Base-by-base conservation (phyloP, 2,329 filamentous ascomycete genomes). In the Trichophyton mentagrophytes region DNA sequence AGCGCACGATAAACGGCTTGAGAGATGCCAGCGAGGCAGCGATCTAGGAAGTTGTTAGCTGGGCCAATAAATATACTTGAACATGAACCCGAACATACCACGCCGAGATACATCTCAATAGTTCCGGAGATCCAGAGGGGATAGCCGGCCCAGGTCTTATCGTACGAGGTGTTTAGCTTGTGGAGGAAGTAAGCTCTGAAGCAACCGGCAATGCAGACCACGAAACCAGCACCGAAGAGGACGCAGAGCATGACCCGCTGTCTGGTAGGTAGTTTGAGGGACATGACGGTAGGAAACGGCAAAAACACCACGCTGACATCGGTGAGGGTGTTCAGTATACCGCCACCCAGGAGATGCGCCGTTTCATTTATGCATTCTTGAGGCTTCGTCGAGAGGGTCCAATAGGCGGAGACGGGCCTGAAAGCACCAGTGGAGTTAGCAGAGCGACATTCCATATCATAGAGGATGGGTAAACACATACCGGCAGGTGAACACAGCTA, bases 61-160 rank as follows among this genome's bases (percentile, higher is more conserved):
- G 15, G 27, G 25, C 3, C n/a, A 20, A 20, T 7, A 13, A 13
- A 38, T 53, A 53, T 11, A 53, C 13, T n/a, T 53, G 27, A 1
- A 30, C 27, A 30, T 30, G 6, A 6, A 30, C 13, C 20, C 1
- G 27, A 38, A 22, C 51, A 11, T 36, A 55, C 51, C 15, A 55
- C 51, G 13, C 51, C 51, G 30, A 55, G 30, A 55, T 55, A 55
- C 51, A 55, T 55, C 51, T 55, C 51, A 33, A 55, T 36, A 0
- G 51, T 33, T 27, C 27, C 51, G 2, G 51, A 33, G 27, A 55
- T 55, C 51, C 51, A 55, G 51, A 55, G 20, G 1, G 51, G 51
- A 36, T 55, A 55, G 51, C 20, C 51, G 9, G 27, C n/a, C 51
- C 51, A 55, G 6, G 51, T 55, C 51, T 55, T 55, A 55, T 55